A percentile compares a stretch with the other conserved stretches of the same genome.
Conservation (phyloP, 2,329 filamentous ascomycete species). For the Catunica adiposa region DNA sequence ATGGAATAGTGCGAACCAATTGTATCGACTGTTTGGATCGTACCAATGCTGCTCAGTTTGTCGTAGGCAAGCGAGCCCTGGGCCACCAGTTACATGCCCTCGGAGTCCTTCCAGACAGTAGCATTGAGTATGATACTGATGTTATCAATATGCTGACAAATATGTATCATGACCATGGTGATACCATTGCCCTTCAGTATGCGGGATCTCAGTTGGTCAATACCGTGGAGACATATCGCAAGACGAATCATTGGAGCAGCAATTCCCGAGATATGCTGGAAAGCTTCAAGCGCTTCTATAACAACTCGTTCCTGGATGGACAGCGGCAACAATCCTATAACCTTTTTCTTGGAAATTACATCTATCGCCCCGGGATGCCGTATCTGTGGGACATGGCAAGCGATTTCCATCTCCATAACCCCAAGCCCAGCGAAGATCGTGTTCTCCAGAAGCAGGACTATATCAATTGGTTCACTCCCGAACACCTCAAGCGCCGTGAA, state of each 20-base stretch:
- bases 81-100: constrained; percentile 85
- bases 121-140: constrained; percentile 85
- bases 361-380: constrained; percentile 69
- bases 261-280: constrained; percentile 98
- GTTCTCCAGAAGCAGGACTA: constrained; percentile 48
- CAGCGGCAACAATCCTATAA: constrained; percentile 97
- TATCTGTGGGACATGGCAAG: constrained; percentile 94
- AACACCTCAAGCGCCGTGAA: constrained; percentile 45
- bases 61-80: constrained; percentile 86
- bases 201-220: constrained; percentile 95
- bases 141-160: constrained; percentile 91
- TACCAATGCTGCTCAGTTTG: constrained; percentile 94
- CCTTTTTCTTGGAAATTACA: constrained; percentile 89
- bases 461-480: constrained; percentile 73
- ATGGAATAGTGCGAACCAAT: constrained; percentile 85
- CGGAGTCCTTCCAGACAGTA: constrained; percentile 64
- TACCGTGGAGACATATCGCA: constrained; percentile 97
- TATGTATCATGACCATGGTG: constrained; percentile 96
- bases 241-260: constrained; percentile 97
- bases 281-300: constrained; percentile 97
- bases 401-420: constrained; percentile 92
- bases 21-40: constrained; percentile 96
- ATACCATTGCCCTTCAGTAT: constrained; percentile 95
- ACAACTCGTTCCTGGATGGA: constrained; percentile 95
- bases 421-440: constrained; percentile 57